Base-by-base conservation (phyloP, 2,329 filamentous ascomycete genomes). In the Neonectria faginata region DNA sequence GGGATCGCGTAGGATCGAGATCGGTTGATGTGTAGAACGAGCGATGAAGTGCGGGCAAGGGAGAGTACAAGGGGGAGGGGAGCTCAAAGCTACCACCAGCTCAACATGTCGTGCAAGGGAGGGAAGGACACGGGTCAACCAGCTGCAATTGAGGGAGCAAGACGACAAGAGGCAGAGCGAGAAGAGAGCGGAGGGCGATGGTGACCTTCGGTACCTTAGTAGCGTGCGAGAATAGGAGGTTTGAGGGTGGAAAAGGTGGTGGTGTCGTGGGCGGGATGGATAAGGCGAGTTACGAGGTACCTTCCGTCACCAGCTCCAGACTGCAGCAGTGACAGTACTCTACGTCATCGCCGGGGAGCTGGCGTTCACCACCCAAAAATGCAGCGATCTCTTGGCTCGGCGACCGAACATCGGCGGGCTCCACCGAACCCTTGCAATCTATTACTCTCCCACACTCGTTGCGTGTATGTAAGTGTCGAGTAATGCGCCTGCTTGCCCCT, bases 61-160 rank as follows among this genome's bases (percentile, higher is more conserved):
- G 16, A 54, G 39, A 63, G 55, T 58, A 31, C 27, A 41, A 25
- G 39, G 18, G 31, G 29, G 29, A 52, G 59, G 52, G 47, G 54
- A 57, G 53, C 31, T 62, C 14, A 51, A 53, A 50, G 59, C 50
- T 53, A 64, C 52, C 39, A 61, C 57, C 16, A 48, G 39, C 36
- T 56, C 41, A 48, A 27, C 61, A 70, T 71, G 61, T 61, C 62
- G 62, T 33, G 27, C 61, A 57, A 51, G 39, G 45, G 44, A 53
- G 25, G 39, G 27, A 41, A 36, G 48, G 53, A 29, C 20, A 22
- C 20, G 31, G 52, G 42, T 63, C 66, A 69, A 69, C 66, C 27
- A 31, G 52, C 18, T 48, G 54, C 45, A 41, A 36, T 22, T 22
- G 39, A 54, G 45, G 14, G 36, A 7, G 14, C 22, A 10, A 29